Evolutionary conservation across 2,329 filamentous ascomycete species (phyloP).

Genomic region (Trichophyton benhamiae): DNA sequence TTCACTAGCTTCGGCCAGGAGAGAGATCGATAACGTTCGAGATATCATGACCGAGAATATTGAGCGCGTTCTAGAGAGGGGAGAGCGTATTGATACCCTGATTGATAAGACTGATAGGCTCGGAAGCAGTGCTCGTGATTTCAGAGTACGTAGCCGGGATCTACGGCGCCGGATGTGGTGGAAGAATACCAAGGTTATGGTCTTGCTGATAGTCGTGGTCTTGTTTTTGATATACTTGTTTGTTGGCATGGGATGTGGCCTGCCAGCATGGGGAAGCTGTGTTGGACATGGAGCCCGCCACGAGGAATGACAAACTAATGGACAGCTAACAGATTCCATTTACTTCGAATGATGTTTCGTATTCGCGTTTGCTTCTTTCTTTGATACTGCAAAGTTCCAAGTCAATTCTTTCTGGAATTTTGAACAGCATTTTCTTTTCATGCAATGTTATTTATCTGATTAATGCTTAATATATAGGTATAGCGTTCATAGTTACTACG

Average conservation of each 20-base stretch:
- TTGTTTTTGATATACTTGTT: constrained; percentile 60
- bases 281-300: constrained; percentile 18
- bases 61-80: constrained; percentile 73
- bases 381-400: neutral
- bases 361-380: neutral
- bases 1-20: constrained; percentile 68
- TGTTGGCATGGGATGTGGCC: constrained; percentile 58
- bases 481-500: neutral
- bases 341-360: neutral
- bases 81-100: constrained; percentile 83
- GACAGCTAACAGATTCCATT: neutral
- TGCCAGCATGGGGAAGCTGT: constrained; percentile 44
- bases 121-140: constrained; percentile 79
- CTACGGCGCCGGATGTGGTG: constrained; percentile 96
- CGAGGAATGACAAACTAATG: neutral
- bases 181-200: constrained; percentile 97
- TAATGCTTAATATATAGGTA: neutral
- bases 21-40: constrained; percentile 82
- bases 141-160: constrained; percentile 72
- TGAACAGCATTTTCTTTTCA: neutral
- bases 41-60: constrained; percentile 96
- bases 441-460: constrained; percentile 1
- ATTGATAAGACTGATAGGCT: constrained; percentile 94
- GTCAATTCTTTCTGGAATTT: constrained; percentile 1
- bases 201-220: constrained; percentile 56